Percentiles rank a stretch among this genome's conserved stretches.
These are phyloP conservation scores for Tuber microsphaerosporum DNA, from an alignment of 495 filamentous ascomycete genomes.

Conservation along the genomic window DNA sequence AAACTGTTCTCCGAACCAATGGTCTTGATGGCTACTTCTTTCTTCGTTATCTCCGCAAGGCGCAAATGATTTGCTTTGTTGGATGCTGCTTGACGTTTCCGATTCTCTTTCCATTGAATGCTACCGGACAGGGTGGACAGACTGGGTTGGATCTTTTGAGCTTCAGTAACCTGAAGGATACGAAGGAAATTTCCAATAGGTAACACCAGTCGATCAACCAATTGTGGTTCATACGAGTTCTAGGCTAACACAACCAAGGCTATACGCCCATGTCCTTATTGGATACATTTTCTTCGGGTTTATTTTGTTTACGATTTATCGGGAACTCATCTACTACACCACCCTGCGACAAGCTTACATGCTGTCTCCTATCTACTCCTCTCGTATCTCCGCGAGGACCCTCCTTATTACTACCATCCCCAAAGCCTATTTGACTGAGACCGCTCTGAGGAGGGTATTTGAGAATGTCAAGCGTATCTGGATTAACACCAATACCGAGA, in stretches of 20 bases:
- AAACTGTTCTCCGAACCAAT: conserved; percentile 46
- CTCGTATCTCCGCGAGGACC: conserved; percentile 85
- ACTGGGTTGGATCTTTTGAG: conserved; percentile 71
- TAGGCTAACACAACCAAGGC: conserved; percentile 21
- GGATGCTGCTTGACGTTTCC: conserved; percentile 79
- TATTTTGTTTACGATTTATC: conserved; percentile 78
- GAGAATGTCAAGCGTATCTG: conserved; percentile 74
- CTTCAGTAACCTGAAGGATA: conserved; percentile 60
- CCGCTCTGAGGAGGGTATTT: conserved; percentile 70
- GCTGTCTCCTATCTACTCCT: conserved; percentile 76
- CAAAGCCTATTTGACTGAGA: conserved; percentile 61
- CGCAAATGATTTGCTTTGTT: conserved; percentile 65
- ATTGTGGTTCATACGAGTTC: conserved; percentile 11
- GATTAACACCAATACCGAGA: conserved; percentile 70
- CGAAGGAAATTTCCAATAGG: conserved; percentile 47
- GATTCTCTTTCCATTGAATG: conserved; percentile 77
- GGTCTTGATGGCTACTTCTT: conserved; percentile 83
- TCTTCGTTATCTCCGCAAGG: conserved; percentile 73
- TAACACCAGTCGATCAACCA: conserved; percentile 37
- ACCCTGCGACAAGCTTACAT: conserved; percentile 93
- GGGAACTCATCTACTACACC: conserved; percentile 90
- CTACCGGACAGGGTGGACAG: conserved; percentile 61
- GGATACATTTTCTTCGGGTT: conserved; percentile 76
- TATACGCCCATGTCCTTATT: conserved; percentile 70
- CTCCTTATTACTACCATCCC: conserved; percentile 89